Base-by-base conservation (phyloP, 169 alveolate species). In the Plasmodium gallinaceum region DNA sequence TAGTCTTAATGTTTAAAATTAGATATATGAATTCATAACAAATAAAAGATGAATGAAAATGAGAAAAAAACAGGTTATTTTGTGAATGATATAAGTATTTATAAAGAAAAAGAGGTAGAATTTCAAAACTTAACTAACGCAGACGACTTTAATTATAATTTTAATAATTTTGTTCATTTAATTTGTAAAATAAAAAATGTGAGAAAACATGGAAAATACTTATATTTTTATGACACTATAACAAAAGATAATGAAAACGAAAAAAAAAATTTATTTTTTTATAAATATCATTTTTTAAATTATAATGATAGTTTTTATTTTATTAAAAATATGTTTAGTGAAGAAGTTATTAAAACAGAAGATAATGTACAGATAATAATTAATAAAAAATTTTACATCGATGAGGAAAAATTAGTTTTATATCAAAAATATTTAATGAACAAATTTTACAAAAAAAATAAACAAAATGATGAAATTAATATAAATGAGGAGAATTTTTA, bases 121-220 rank as follows among this genome's bases (percentile, higher is more conserved):
- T 80, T 80, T 80, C 66, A 80, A 52, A 32, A 39, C 0, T 60
- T 58, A 5, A 43, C 61, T 18, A 71, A 18, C 0, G 52, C 54
- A 22, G 57, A 65, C 20, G 16, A 7, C 8, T 18, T 39, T 0
- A 69, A 65, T 45, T 16, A 52, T 8, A 60, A 68, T 18, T 80
- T 80, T 68, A 43, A 22, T 8, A 61, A 69, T 22, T 80, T 66
- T 39, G 90, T 80, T 80, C 90, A 80, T 61, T 45, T 80, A 80
- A 57, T 80, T 26, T 80, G 90, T 62, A 80, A 80, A 43, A 61
- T 80, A 8, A 80, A 80, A 80, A 80, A 80, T 80, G 90, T 80
- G 51, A 80, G 90, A 39, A 80, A 66, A 60, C 90, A 80, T 80
- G 90, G 90, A 22, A 80, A 68, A 42, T 26, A 42, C 9, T 26